These are phyloP conservation scores for Rhinocladiella similis DNA, from an alignment of 2,329 filamentous ascomycete species.

Conservation along the genomic window DNA sequence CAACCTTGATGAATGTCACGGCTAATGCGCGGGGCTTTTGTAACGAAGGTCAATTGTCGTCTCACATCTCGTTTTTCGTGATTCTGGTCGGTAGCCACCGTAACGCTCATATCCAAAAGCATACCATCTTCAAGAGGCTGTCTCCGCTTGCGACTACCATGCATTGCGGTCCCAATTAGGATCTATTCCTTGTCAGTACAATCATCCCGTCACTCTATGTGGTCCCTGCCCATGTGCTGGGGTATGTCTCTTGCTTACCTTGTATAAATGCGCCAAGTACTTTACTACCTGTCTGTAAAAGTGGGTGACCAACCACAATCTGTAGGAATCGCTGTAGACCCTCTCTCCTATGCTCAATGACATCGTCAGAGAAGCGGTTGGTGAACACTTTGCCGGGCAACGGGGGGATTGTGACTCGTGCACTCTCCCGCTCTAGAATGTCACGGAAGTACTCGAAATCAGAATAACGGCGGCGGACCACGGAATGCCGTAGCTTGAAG, in stretches of 20 bases:
- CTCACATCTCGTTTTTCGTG: not conserved
- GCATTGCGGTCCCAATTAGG: slow-evolving; percentile 82
- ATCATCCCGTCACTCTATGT: no score
- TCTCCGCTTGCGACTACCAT: slow-evolving; percentile 55
- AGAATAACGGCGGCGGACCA: slow-evolving; percentile 89
- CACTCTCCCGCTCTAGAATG: slow-evolving; percentile 92
- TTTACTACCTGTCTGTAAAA: slow-evolving; percentile 96
- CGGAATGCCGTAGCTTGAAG: slow-evolving; percentile 89
- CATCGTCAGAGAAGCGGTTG: slow-evolving; percentile 95
- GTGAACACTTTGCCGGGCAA: slow-evolving; percentile 97
- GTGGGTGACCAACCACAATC: slow-evolving; percentile 94
- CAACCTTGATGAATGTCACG: not conserved
- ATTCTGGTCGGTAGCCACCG: not conserved
- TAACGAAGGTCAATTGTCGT: not conserved
- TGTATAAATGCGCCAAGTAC: slow-evolving; percentile 96
- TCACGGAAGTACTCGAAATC: slow-evolving; percentile 99
- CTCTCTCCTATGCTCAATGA: slow-evolving; percentile 90
- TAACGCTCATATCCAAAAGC: no score
- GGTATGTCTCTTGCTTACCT: slow-evolving; percentile 60
- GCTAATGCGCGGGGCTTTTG: not conserved
- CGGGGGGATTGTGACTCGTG: slow-evolving; percentile 85
- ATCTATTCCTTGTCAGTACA: slow-evolving; percentile 35
- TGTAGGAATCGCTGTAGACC: slow-evolving; percentile 93
- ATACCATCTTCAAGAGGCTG: not conserved
- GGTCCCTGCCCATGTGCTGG: slow-evolving; percentile 29